Evolutionary conservation across 345 rosid species (phyloP).

Genomic region (Salix udensis): DNA sequence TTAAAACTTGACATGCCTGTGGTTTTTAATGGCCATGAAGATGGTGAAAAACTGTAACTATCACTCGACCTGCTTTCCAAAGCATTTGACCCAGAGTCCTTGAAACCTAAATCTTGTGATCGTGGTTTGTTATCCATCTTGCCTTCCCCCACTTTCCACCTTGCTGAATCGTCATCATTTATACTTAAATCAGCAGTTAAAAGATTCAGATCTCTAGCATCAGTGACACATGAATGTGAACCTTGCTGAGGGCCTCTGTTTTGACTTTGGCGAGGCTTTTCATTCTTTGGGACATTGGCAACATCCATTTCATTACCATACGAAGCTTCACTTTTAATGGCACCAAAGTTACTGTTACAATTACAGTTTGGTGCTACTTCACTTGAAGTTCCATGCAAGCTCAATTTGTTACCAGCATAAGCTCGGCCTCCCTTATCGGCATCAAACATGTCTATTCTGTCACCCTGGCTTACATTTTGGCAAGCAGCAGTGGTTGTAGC

Average conservation of each 20-base stretch:
- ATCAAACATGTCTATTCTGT: background rate
- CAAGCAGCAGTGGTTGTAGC: background rate
- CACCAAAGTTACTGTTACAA: background rate
- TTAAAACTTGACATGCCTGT: conserved; percentile 6
- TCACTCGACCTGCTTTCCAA: conserved; percentile 6
- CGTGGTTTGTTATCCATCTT: conserved; percentile 2
- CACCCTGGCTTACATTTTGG: background rate
- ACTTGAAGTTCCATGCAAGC: background rate
- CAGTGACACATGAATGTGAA: background rate
- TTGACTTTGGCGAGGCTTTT: background rate
- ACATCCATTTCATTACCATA: background rate
- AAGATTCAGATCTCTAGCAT: conserved; percentile 5
- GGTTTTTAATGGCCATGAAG: conserved; percentile 6
- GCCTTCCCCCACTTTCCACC: background rate
- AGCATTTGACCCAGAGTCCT: background rate
- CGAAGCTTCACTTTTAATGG: conserved; percentile 1
- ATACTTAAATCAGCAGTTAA: conserved; percentile 5
- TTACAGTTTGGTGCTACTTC: conserved; percentile 4
- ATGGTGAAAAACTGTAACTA: background rate
- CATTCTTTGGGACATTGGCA: conserved; percentile 1
- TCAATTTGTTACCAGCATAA: background rate
- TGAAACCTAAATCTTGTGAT: conserved; percentile 1
- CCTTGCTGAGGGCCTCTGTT: conserved; percentile 1
- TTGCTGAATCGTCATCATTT: background rate
- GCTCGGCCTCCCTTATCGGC: background rate